Evolutionary conservation across 768 basidiomycete species (phyloP), one percentile per base, ranked within the genome.

Genomic region (Cystobasidiopsis lactophilus): DNA sequence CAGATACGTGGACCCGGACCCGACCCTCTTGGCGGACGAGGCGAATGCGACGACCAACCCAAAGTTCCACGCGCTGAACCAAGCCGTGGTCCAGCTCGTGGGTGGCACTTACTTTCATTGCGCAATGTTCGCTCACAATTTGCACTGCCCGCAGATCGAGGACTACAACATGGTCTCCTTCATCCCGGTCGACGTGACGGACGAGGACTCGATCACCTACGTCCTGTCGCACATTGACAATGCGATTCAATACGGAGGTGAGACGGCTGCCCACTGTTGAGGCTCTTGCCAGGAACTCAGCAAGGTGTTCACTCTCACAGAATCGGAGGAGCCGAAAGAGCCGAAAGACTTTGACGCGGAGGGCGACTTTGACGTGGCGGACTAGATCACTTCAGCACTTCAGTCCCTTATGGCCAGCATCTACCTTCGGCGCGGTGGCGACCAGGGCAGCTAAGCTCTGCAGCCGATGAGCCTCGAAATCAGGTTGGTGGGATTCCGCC

Each of bases 151-250:
- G 23, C 61, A 95, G 91, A 96, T 98, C 66, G 88, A 95, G 65
- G 93, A 96, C 66, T 88, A 96, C 65, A 93, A 91, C 27, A 75
- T 98, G 38, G 93, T 98, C 21, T 88, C 86, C 2, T 98, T 98
- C 71, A 69, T 98, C 35, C 89, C 93, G 2, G 74, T 98, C 38
- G 86, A 98, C 68, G 76, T 96, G 31, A 78, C 85, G 16, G 76
- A 77, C 57, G 75, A 86, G 46, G 85, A 93, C 61, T 89, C 86
- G 0, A 72, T 98, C 50, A 83, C 85, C 63, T 79, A 76, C 2
- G 78, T 95, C 10, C 73, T 98, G 54, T 88, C 85, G 65, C 88
- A 98, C 65, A 82, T 98, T 51, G 93, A 98, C 69, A 91, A 85
- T 61, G 82, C 85, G 53, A 88, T 98, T 78, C 93, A 98, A 65